Percentiles rank a stretch among this genome's conserved stretches.
Conservation (phyloP, 139 green algal species). For the Tetradesmus obliquus region DNA sequence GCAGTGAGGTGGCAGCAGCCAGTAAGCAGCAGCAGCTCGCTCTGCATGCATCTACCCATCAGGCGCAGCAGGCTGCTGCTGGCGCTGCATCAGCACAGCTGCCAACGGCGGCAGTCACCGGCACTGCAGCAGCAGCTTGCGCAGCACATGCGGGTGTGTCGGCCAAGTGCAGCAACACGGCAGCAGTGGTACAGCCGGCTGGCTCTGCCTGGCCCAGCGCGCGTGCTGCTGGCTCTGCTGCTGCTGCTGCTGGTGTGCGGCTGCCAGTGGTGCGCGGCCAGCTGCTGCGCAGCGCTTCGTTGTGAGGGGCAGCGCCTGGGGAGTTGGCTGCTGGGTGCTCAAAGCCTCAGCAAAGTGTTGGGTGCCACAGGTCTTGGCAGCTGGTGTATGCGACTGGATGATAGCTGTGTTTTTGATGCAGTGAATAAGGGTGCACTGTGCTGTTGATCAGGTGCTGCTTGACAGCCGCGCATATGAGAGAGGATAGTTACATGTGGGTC, state of each 20-base stretch:
- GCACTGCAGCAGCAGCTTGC: neutral
- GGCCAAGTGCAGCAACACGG: neutral
- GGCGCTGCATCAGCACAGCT: neutral
- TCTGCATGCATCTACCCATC: too few relatives aligned
- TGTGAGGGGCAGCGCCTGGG: neutral
- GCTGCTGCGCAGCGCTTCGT: neutral
- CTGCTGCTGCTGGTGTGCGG: neutral
- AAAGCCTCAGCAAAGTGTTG: too few relatives aligned
- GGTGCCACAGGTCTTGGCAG: neutral
- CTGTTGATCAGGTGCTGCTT: too few relatives aligned
- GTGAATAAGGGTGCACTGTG: too few relatives aligned
- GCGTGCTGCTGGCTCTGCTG: neutral
- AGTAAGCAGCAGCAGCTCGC: neutral
- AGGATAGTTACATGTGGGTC: too few relatives aligned
- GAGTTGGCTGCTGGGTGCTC: neutral
- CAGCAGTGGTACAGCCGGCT: neutral
- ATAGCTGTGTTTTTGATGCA: too few relatives aligned
- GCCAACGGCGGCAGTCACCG: neutral
- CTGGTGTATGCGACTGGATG: neutral
- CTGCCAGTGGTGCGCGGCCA: neutral
- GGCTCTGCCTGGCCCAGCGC: neutral
- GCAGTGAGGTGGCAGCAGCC: neutral
- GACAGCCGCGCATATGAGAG: too few relatives aligned
- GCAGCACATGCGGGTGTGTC: too few relatives aligned
- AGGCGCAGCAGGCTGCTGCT: neutral